Percentiles rank a stretch among this genome's conserved stretches.
Evolutionary conservation across 805 yeast species (phyloP).

Genomic region (Nakazawaea peltata): DNA sequence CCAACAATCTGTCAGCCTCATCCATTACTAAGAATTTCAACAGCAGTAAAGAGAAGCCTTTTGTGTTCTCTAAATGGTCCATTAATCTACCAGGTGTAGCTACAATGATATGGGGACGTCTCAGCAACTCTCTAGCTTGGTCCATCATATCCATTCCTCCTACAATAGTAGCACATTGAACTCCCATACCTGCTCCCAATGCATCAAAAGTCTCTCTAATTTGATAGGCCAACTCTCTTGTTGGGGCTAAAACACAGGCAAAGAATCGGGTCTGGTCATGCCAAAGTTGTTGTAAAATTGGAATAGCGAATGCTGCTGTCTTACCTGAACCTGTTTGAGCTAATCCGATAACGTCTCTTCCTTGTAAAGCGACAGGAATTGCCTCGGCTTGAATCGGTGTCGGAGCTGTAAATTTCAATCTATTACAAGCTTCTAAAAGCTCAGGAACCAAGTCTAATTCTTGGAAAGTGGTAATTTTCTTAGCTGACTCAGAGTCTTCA

Average conservation of each 20-base stretch:
- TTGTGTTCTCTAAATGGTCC: slow-evolving; percentile 90
- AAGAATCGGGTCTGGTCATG: slow-evolving; percentile 81
- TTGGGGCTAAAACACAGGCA: slow-evolving; percentile 83
- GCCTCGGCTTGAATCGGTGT: slow-evolving; percentile 92
- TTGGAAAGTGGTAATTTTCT: slow-evolving; percentile 28
- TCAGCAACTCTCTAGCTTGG: slow-evolving; percentile 88
- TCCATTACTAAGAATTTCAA: slow-evolving; percentile 86
- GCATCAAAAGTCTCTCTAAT: slow-evolving; percentile 95
- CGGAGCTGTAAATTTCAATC: slow-evolving; percentile 70
- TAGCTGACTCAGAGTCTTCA: slow-evolving; percentile 11
- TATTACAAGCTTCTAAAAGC: slow-evolving; percentile 69
- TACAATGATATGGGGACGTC: slow-evolving; percentile 89
- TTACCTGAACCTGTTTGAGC: slow-evolving; percentile 99
- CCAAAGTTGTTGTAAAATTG: slow-evolving; percentile 87
- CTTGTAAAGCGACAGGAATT: slow-evolving; percentile 84
- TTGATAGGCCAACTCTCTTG: slow-evolving; percentile 79
- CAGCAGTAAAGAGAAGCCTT: slow-evolving; percentile 76
- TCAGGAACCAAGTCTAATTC: slow-evolving; percentile 69
- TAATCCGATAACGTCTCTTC: slow-evolving; percentile 88
- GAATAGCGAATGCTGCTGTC: slow-evolving; percentile 97
- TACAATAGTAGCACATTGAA: slow-evolving; percentile 81
- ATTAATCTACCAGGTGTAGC: slow-evolving; percentile 88
- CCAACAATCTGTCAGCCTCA: slow-evolving; percentile 93
- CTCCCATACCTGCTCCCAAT: slow-evolving; percentile 84
- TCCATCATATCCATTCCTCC: slow-evolving; percentile 99